Evolutionary conservation across 768 basidiomycete species (phyloP).

Genomic region (Dioszegia hungarica): DNA sequence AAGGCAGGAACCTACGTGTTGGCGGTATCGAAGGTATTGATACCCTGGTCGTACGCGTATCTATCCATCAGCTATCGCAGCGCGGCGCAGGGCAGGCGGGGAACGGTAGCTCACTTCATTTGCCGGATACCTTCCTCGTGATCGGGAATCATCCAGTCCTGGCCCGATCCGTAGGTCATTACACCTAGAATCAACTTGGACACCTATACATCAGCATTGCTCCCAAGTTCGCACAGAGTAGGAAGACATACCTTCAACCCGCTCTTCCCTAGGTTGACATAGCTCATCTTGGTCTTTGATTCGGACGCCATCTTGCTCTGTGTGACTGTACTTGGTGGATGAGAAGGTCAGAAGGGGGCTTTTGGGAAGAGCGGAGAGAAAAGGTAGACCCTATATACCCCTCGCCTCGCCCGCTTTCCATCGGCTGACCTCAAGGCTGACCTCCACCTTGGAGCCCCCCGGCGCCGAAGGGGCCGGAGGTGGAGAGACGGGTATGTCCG

Average conservation of each 20-base stretch:
- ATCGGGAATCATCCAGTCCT: conserved; percentile 53
- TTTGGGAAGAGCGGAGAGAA: too few relatives aligned
- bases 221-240: background rate
- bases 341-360: too few relatives aligned
- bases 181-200: conserved; percentile 64
- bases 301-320: background rate
- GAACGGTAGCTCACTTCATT: conserved; percentile 21
- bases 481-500: background rate
- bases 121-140: conserved; percentile 40
- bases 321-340: too few relatives aligned
- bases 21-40: conserved; percentile 16
- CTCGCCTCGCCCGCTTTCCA: too few relatives aligned
- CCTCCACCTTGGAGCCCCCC: background rate
- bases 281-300: conserved; percentile 26
- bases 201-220: conserved; percentile 54
- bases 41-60: conserved; percentile 39
- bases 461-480: background rate
- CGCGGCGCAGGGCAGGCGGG: too few relatives aligned
- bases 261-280: conserved; percentile 40
- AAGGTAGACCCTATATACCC: too few relatives aligned
- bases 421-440: background rate
- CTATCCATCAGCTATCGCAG: background rate
- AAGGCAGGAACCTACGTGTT: background rate
- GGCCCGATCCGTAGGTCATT: conserved; percentile 62
- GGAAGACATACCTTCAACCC: conserved; percentile 36